Conservation (phyloP, 2,329 filamentous ascomycete species). For the Coniochaeta prunicola region DNA sequence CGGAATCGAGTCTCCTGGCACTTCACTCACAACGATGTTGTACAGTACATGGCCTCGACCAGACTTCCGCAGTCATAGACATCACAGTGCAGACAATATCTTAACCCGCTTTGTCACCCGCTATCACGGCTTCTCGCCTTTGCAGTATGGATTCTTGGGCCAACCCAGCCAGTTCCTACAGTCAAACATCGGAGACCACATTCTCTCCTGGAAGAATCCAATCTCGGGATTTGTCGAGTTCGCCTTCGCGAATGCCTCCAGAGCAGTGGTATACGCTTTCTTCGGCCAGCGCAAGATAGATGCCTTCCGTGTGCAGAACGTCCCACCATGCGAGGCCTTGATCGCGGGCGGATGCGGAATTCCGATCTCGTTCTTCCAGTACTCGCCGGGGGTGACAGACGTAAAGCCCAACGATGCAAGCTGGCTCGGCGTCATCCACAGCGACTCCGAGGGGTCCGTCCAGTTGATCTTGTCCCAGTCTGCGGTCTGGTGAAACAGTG, state of each 20-base stretch:
- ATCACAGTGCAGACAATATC: too few relatives aligned
- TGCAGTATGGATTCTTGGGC: too few relatives aligned
- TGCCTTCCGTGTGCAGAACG: slow-evolving; percentile 8
- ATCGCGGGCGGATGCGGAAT: slow-evolving; percentile 8
- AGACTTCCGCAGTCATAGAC: too few relatives aligned
- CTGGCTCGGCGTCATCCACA: slow-evolving; percentile 11
- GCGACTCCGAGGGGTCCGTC: slow-evolving; percentile 5
- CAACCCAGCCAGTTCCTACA: background rate
- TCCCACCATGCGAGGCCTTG: slow-evolving; percentile 11
- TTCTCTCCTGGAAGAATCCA: slow-evolving; percentile 11
- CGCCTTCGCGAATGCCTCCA: slow-evolving; percentile 9
- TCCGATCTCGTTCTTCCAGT: slow-evolving; percentile 6
- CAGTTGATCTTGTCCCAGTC: slow-evolving; percentile 9
- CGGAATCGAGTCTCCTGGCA: too few relatives aligned
- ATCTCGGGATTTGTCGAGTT: slow-evolving; percentile 9
- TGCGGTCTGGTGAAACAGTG: slow-evolving; percentile 6
- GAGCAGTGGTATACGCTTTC: slow-evolving; percentile 3
- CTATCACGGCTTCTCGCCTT: too few relatives aligned
- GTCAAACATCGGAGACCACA: slow-evolving; percentile 12
- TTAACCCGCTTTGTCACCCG: too few relatives aligned
- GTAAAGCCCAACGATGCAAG: slow-evolving; percentile 2
- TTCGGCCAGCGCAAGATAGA: slow-evolving; percentile 7
- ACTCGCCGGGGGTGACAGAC: slow-evolving; percentile 8
- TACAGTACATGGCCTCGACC: too few relatives aligned
- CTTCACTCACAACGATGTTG: too few relatives aligned